A percentile compares a stretch with the other conserved stretches of the same genome.
phyloP scores from a whole-genome alignment of 116 monocot species.

The Cymodocea nodosa region DNA sequence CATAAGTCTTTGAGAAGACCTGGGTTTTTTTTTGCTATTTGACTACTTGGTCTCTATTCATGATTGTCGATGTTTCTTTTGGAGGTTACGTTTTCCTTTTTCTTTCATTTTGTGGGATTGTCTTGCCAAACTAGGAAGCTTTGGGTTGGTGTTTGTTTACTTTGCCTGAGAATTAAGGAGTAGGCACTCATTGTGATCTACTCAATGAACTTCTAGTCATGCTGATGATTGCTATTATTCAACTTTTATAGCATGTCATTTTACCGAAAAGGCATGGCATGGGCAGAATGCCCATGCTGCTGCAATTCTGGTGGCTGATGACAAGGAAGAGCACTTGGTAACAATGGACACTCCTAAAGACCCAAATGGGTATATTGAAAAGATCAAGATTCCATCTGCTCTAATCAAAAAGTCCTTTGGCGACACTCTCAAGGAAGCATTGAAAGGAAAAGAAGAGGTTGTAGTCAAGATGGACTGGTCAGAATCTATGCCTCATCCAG shows the following conservation, averaged over 20 bases:
- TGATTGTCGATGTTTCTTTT: background rate
- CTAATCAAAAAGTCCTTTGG: slow-evolving; percentile 48
- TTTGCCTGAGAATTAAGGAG: background rate
- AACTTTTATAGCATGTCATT: slow-evolving; percentile 44
- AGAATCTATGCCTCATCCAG: slow-evolving; percentile 84
- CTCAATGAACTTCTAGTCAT: background rate
- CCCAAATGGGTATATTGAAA: slow-evolving; percentile 31
- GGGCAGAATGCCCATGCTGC: slow-evolving; percentile 64
- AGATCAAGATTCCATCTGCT: slow-evolving; percentile 57
- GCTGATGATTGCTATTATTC: background rate
- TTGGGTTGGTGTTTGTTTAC: background rate
- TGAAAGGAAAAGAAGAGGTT: slow-evolving; percentile 37
- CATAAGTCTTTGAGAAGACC: too few relatives aligned
- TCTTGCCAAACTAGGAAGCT: background rate
- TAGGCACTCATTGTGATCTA: background rate
- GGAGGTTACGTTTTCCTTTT: background rate
- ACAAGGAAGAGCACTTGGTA: slow-evolving; percentile 54
- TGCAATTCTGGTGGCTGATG: slow-evolving; percentile 62
- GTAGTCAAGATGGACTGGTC: slow-evolving; percentile 72
- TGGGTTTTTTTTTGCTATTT: background rate
- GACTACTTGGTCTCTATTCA: background rate
- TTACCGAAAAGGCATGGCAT: slow-evolving; percentile 71
- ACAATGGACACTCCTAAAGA: slow-evolving; percentile 75
- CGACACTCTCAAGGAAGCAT: slow-evolving; percentile 43
- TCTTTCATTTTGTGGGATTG: background rate